These are phyloP conservation scores for Syncephalis fuscata DNA, from an alignment of 371 early-diverging fungal species.

Conservation along the genomic window DNA sequence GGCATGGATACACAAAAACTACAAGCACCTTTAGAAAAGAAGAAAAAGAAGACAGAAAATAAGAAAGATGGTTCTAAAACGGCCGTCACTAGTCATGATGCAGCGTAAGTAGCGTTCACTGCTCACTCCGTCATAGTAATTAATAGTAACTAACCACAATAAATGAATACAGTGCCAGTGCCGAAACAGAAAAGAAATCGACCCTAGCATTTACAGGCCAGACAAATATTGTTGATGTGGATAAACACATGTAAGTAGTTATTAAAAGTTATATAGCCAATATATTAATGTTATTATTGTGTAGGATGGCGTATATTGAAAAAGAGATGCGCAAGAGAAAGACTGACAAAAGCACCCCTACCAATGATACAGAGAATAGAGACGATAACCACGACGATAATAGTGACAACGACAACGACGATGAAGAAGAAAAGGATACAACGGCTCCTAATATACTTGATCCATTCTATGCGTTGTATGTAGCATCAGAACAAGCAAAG, in stretches of 20 bases:
- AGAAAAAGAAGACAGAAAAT: too few relatives aligned
- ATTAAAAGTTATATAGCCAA: background rate
- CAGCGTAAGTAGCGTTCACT: too few relatives aligned
- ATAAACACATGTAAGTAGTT: conserved; percentile 54
- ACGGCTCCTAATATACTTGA: conserved; percentile 10
- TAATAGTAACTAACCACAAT: too few relatives aligned
- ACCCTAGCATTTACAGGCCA: conserved; percentile 48
- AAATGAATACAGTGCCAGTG: too few relatives aligned
- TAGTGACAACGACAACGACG: conserved; percentile 11
- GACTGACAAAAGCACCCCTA: conserved; percentile 1
- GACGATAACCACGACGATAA: conserved; percentile 13
- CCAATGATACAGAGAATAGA: conserved; percentile 4
- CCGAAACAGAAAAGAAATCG: too few relatives aligned
- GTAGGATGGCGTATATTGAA: conserved; percentile 69
- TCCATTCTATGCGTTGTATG: conserved; percentile 42
- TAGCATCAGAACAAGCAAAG: conserved; percentile 52
- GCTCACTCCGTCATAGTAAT: too few relatives aligned
- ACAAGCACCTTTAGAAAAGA: too few relatives aligned
- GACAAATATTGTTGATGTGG: conserved; percentile 67
- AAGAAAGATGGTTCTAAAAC: too few relatives aligned
- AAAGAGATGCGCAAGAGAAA: conserved; percentile 42
- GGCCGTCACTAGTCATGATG: too few relatives aligned
- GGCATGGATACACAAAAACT: too few relatives aligned
- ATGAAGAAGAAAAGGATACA: conserved; percentile 11
- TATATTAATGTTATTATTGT: background rate